Percentiles rank a stretch among this genome's conserved stretches.
These are phyloP conservation scores for Eucalyptus fibrosa DNA, from an alignment of 345 rosid genomes.

Conservation along the genomic window DNA sequence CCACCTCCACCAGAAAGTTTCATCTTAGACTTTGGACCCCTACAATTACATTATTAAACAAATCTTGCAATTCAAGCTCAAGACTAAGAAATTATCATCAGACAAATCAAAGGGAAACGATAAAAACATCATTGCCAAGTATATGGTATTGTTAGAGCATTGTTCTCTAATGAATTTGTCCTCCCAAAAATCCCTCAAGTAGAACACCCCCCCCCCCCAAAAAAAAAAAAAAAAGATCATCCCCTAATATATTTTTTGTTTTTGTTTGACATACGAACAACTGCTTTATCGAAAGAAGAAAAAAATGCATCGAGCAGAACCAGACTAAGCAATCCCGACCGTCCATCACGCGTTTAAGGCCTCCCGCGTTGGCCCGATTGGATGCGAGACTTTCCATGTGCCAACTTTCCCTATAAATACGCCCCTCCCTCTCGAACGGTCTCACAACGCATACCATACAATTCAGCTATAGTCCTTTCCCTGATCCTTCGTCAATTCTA, in stretches of 20 bases:
- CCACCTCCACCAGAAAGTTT: not conserved
- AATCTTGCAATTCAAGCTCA: not conserved
- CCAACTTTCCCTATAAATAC: not conserved
- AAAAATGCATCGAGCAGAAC: no score
- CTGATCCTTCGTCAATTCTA: not conserved
- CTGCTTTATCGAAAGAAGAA: no score
- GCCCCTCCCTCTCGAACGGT: not conserved
- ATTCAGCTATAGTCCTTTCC: not conserved
- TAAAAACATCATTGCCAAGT: not conserved
- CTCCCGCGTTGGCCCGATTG: not conserved
- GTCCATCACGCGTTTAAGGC: no score
- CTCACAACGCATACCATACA: not conserved
- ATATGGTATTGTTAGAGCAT: not conserved
- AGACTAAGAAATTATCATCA: not conserved
- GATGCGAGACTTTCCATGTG: not conserved
- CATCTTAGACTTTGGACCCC: not conserved
- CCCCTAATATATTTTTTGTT: no score
- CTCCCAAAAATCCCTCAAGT: no score
- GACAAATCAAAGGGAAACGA: not conserved
- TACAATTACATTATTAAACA: not conserved
- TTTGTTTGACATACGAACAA: no score
- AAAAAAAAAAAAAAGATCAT: no score
- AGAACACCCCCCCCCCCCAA: no score
- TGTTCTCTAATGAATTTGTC: not conserved
- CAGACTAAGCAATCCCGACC: accelerated